Base-by-base conservation (phyloP, 164 flowering plant genomes). In the Chimonanthus praecox region DNA sequence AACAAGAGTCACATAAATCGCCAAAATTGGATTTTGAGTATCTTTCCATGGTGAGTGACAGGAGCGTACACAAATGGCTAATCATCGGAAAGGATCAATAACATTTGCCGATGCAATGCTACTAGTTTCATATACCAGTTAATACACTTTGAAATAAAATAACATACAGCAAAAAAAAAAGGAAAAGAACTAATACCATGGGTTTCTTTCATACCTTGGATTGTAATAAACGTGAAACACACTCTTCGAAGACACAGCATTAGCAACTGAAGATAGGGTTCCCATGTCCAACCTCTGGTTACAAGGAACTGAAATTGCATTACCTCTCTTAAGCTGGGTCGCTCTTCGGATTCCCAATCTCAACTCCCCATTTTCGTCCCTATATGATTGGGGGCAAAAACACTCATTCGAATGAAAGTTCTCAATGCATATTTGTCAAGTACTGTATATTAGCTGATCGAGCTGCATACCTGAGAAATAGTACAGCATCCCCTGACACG, bases 311-410 rank as follows among this genome's bases (percentile, higher is more conserved):
- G 94, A 85, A 77, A 83, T 85, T 64, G 97, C 92, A 79, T 88
- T 83, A 71, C 87, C 84, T 78, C 83, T 88, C 78, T 88, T 85
- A 20, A 92, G 92, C 61, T 87, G 83, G 69, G 81, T 81, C 78
- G 98, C 93, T 84, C 97, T 85, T 83, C 98, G 84, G 43, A 92
- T 85, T 64, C 99, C 99, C 78, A 94, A 79, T 51, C 99, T 83
- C 80, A 94, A 82, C 73, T 90, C 98, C 74, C 97, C 97, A 81
- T 81, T 82, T 80, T 87, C 96, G 68, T 94, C 97, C 84, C 99
- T 94, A 70, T 77, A 81, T 65, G 70, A 45, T 15, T 45, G 18
- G 46, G 33, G 33, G 33, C 33, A 13, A 54, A n/a, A n/a, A n/a
- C 60, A 10, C 60, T 54, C 60, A 54, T 11, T 15, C 4, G 60